Evolutionary conservation across 305 asterid species (phyloP).

Genomic region (Nicotiana rustica): DNA sequence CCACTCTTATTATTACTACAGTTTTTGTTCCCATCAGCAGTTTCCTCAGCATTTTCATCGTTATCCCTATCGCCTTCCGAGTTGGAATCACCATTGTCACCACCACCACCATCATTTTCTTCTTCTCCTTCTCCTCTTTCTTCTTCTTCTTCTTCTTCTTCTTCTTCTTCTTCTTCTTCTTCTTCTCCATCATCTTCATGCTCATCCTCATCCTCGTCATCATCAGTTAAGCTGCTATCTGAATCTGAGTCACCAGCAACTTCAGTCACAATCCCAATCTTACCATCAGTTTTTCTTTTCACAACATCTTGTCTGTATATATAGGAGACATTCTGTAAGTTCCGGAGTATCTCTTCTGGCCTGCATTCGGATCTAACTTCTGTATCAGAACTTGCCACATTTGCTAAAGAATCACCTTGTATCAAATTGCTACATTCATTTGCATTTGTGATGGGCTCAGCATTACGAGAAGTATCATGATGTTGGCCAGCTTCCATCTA

Average conservation of each 20-base stretch:
- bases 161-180: too few species aligned
- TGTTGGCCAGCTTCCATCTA: constrained; percentile 74
- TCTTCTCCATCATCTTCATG: constrained; percentile 46
- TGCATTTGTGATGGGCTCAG: constrained; percentile 44
- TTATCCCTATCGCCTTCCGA: constrained; percentile 38
- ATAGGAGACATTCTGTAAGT: constrained; percentile 61
- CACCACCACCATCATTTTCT: constrained; percentile 51
- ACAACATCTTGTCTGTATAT: constrained; percentile 94
- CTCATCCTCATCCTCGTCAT: constrained; percentile 66
- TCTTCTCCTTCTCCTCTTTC: constrained; percentile 46
- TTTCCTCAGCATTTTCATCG: constrained; percentile 30
- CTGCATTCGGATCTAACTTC: constrained; percentile 47
- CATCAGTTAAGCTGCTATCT: constrained; percentile 75
- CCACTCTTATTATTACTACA: constrained; percentile 50
- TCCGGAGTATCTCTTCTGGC: constrained; percentile 65
- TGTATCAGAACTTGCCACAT: constrained; percentile 45
- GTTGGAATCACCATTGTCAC: constrained; percentile 44
- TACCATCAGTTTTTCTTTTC: constrained; percentile 54
- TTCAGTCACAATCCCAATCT: constrained; percentile 84
- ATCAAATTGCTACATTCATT: constrained; percentile 40
- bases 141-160: constrained; percentile 45
- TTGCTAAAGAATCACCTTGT: constrained; percentile 46
- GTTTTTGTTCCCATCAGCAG: constrained; percentile 50
- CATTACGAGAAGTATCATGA: constrained; percentile 41
- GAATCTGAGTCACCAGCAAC: constrained; percentile 97